Conservation (phyloP, 495 filamentous ascomycete species). For the Monascus purpureus region DNA sequence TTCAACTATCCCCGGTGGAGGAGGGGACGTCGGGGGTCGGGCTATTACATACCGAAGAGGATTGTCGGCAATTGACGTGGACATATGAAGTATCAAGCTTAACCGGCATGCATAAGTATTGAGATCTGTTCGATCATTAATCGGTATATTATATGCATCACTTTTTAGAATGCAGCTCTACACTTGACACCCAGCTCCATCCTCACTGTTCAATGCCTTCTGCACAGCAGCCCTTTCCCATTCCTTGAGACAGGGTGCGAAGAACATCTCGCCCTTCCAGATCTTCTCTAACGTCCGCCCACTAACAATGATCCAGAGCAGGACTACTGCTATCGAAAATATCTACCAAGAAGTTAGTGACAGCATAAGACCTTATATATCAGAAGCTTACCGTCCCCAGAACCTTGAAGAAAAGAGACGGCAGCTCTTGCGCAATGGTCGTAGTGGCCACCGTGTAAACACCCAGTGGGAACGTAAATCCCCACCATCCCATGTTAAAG, state of each 20-base stretch:
- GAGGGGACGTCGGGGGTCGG: too few relatives aligned
- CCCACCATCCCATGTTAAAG: conserved; percentile 59
- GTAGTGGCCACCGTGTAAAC: conserved; percentile 39
- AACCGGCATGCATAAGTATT: too few relatives aligned
- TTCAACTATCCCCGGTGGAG: too few relatives aligned
- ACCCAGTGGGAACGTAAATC: conserved; percentile 47
- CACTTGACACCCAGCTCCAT: too few relatives aligned
- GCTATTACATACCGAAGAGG: too few relatives aligned
- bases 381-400: conserved; percentile 26
- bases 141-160: too few relatives aligned
- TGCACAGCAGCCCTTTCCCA: too few relatives aligned
- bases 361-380: background rate
- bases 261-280: conserved; percentile 31
- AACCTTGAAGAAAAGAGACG: conserved; percentile 39
- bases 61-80: too few relatives aligned
- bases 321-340: conserved; percentile 32
- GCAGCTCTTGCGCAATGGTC: conserved; percentile 33
- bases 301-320: conserved; percentile 39
- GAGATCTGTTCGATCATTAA: too few relatives aligned
- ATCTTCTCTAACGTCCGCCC: conserved; percentile 28
- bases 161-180: too few relatives aligned
- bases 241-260: conserved; percentile 42
- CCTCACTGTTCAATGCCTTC: too few relatives aligned
- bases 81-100: too few relatives aligned
- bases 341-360: background rate